Evolutionary conservation across 805 yeast species (phyloP).

Genomic region (Ogataea angusta): DNA sequence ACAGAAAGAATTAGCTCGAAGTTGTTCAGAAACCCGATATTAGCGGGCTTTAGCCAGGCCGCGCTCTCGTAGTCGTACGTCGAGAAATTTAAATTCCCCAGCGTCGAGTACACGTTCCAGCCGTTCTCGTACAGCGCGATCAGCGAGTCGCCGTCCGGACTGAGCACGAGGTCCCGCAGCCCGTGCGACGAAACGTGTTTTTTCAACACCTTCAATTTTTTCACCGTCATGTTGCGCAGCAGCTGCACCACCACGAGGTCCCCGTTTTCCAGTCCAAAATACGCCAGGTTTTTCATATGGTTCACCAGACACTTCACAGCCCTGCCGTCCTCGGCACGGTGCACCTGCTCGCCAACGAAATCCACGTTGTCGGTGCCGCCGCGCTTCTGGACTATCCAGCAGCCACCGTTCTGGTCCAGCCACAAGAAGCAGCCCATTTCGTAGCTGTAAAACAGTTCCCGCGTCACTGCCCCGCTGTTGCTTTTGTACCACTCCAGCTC

Average conservation of each 20-base stretch:
- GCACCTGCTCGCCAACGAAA: slow-evolving; percentile 26
- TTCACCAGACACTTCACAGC: slow-evolving; percentile 36
- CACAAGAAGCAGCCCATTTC: slow-evolving; percentile 30
- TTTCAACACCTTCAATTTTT: slow-evolving; percentile 31
- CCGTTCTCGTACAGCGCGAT: slow-evolving; percentile 34
- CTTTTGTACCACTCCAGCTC: slow-evolving; percentile 33
- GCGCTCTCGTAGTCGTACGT: slow-evolving; percentile 35
- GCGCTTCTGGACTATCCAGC: slow-evolving; percentile 26
- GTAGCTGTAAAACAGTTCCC: slow-evolving; percentile 20
- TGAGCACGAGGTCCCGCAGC: slow-evolving; percentile 28
- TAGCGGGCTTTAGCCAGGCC: slow-evolving; percentile 18
- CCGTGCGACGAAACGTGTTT: slow-evolving; percentile 35
- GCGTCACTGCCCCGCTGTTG: slow-evolving; percentile 9
- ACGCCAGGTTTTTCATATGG: slow-evolving; percentile 38
- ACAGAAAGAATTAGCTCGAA: slow-evolving; percentile 34
- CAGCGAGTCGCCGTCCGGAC: slow-evolving; percentile 29
- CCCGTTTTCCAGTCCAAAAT: slow-evolving; percentile 38
- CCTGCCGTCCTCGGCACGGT: slow-evolving; percentile 13
- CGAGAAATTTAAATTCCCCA: slow-evolving; percentile 45
- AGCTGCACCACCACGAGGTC: slow-evolving; percentile 37
- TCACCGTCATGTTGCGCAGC: slow-evolving; percentile 30
- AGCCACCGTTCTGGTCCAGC: slow-evolving; percentile 30
- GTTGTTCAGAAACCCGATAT: slow-evolving; percentile 25
- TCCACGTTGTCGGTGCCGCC: slow-evolving; percentile 14
- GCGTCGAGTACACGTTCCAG: slow-evolving; percentile 46